Evolutionary conservation across 805 yeast genomes (phyloP), one percentile per base, ranked within the genome.

Genomic region (Pichia nanzhaoensis): DNA sequence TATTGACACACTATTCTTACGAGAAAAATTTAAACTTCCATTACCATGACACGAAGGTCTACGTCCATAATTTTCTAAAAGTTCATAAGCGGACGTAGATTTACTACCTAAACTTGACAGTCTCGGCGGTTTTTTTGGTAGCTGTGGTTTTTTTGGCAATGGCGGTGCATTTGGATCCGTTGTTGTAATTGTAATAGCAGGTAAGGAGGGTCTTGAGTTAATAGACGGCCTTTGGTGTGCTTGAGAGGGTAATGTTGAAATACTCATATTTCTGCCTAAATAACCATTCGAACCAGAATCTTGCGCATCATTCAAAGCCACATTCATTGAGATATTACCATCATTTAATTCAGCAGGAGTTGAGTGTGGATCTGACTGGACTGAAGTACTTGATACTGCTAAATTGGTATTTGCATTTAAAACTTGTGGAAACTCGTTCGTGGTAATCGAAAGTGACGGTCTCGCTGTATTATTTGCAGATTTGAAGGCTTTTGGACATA

Each of bases 101-200:
- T 30, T 22, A n/a, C 10, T 20, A 7, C n/a, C 33, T 14, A 30
- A 9, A 5, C 20, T 34, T 5, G 34, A 18, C 9, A 45, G 27
- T 5, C 27, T 35, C 18, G 47, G 47, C 17, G 47, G 47, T 24
- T 30, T 44, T 13, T 35, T 39, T 5, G 44, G 47, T 27, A 44
- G 17, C 10, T 22, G 39, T 13, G 47, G 47, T 35, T 39, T 44
- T 38, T 21, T 20, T 12, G 47, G 42, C 21, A 39, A 34, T 3
- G 20, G 4, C 1, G 47, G 43, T 7, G 40, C 20, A 16, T 32
- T 16, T 8, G 20, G 28, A 5, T 17, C 33, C 5, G 12, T 28
- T 6, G 42, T 22, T 13, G 39, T 36, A 4, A 41, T 34, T 3
- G 38, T 40, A 9, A 45, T 45, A 5, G 6, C 24, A 13, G 48